Conservation (phyloP, 1,284 basidiomycete genomes). For the Cutaneotrichosporon sp. region DNA sequence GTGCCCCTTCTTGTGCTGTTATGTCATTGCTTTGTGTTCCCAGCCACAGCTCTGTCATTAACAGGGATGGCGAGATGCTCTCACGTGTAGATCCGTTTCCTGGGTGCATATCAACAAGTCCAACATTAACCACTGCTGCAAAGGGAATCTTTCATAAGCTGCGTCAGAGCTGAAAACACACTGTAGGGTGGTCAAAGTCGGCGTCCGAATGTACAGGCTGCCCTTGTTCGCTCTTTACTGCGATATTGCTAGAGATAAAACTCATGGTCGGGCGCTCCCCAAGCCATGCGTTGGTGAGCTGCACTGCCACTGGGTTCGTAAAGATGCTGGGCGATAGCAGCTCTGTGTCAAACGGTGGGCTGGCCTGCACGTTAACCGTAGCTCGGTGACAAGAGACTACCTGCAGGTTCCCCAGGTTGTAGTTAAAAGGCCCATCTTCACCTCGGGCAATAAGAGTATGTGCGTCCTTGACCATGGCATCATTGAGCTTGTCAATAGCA, state of each 20-base stretch:
- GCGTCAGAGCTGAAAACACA: background rate
- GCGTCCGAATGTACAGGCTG: constrained; percentile 15
- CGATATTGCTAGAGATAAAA: constrained; percentile 9
- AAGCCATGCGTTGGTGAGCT: constrained; percentile 10
- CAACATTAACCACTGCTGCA: constrained; percentile 7
- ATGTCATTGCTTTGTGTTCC: constrained; percentile 2
- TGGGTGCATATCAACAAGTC: constrained; percentile 7
- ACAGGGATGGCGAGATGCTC: background rate
- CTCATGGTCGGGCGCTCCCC: constrained; percentile 8
- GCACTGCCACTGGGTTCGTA: constrained; percentile 6
- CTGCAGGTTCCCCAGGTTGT: constrained; percentile 3
- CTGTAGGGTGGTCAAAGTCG: constrained; percentile 9
- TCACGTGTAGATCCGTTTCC: constrained; percentile 6
- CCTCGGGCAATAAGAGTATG: constrained; percentile 4
- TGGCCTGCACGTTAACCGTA: constrained; percentile 2
- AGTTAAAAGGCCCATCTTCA: constrained; percentile 9
- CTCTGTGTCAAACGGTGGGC: constrained; percentile 3
- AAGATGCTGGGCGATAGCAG: constrained; percentile 6
- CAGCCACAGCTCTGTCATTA: constrained; percentile 5
- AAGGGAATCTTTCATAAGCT: constrained; percentile 1
- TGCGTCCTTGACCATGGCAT: constrained; percentile 6
- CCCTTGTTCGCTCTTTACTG: constrained; percentile 9
- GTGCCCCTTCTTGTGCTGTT: background rate
- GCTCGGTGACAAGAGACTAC: background rate
- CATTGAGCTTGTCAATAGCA: constrained; percentile 9